Base-by-base conservation (phyloP, 2,329 filamentous ascomycete genomes). In the Xylariaceae sp. region DNA sequence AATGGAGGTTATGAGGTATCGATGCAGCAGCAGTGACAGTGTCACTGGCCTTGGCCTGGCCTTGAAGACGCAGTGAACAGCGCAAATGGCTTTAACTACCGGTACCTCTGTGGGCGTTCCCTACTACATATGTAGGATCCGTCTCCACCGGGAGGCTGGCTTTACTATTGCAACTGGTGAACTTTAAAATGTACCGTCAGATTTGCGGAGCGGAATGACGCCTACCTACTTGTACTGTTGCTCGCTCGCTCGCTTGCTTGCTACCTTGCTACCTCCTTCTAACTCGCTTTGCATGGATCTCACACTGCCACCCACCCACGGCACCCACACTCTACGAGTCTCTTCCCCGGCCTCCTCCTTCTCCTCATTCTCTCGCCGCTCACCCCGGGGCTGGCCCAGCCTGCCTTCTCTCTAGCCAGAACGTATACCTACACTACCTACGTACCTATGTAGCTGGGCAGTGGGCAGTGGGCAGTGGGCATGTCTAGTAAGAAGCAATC, bases 1-100 rank as follows among this genome's bases (percentile, higher is more conserved):
- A 57, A 39, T 52, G 58, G 56, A 60, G 51, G 54, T 49, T 52
- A 61, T 61, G 49, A 55, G 36, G 64, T 65, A 61, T 60, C 56
- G 58, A 46, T 57, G 58, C 59, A 8, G 60, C 44, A 54, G 53
- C 58, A 62, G 55, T 9, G 13, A 12, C 8, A 15, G 30, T 26
- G 26, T 8, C 26, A 4, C 4, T 47, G 8, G 26, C 26, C n/a
- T n/a, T n/a, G n/a, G n/a, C n/a, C n/a, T n/a, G 61, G 61, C 57
- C 54, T 54, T 37, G 44, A 54, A 50, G 48, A 41, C 45, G 49
- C 8, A 26, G 32, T 26, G 26, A 13, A 43, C 18, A 15, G 9
- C n/a, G 12, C 40, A 42, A 30, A 58, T 51, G 54, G 46, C 58
- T 49, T 54, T 55, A 47, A n/a, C n/a, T n/a, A n/a, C n/a, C n/a